Evolutionary conservation across 179 eudicot genomes (phyloP).

Genomic region (Beta lomatogona): DNA sequence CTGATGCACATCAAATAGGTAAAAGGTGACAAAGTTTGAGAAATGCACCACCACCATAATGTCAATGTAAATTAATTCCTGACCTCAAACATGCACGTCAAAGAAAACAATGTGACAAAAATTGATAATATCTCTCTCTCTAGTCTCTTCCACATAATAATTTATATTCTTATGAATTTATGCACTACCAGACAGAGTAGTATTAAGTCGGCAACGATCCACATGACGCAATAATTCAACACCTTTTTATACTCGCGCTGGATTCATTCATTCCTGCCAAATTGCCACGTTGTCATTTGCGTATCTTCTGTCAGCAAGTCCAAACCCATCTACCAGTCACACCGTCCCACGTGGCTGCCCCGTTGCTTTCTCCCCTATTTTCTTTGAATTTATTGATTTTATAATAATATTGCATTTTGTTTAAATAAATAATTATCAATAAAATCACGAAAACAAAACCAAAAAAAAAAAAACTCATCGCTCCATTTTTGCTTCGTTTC

Average conservation of each 20-base stretch:
- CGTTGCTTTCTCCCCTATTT: background rate
- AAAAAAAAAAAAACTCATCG: conserved; percentile 1
- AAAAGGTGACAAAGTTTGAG: too few species aligned
- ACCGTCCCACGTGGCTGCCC: conserved; percentile 9
- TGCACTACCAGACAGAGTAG: too few species aligned
- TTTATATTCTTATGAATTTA: too few species aligned
- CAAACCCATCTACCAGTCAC: conserved; percentile 6
- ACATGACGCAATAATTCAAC: background rate
- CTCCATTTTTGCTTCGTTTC: background rate
- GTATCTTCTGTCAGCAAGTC: background rate
- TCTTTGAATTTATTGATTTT: background rate
- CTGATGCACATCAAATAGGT: too few species aligned
- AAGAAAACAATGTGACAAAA: too few species aligned
- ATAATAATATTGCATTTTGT: background rate
- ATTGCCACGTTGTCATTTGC: background rate
- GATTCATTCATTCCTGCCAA: background rate
- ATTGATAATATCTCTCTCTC: too few species aligned
- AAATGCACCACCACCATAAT: too few species aligned
- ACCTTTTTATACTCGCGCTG: background rate
- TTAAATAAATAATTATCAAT: background rate
- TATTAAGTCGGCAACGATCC: too few species aligned
- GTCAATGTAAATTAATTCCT: too few species aligned
- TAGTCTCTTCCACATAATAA: too few species aligned
- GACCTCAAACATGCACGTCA: too few species aligned
- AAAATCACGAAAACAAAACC: too few species aligned